A percentile compares a stretch with the other conserved stretches of the same genome.
Conservation (phyloP, 306 rosid species). For the Canavalia ensiformis region DNA sequence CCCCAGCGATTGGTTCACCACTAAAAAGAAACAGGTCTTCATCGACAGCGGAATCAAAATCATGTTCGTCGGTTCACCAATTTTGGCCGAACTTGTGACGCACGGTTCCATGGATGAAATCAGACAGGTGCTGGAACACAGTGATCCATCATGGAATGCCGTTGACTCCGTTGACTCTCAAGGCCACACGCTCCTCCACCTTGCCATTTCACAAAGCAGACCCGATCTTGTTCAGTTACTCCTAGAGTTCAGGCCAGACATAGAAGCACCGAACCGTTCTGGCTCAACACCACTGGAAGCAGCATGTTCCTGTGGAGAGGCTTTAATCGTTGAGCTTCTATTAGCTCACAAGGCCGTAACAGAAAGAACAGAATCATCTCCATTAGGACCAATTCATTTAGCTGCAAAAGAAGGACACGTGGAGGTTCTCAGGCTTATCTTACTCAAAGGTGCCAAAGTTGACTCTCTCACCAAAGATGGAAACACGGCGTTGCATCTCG, state of each 20-base stretch:
- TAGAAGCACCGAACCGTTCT: constrained; percentile 54
- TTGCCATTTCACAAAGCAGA: constrained; percentile 63
- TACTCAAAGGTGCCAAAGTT: constrained; percentile 69
- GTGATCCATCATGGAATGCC: constrained; percentile 67
- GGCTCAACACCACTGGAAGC: constrained; percentile 66
- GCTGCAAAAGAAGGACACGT: constrained; percentile 65
- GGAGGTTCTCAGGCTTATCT: constrained; percentile 68
- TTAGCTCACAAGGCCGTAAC: constrained; percentile 67
- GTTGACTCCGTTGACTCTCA: constrained; percentile 62
- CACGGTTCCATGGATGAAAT: constrained; percentile 75
- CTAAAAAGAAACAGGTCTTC: constrained; percentile 82
- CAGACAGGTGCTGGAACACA: constrained; percentile 70
- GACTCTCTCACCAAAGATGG: constrained; percentile 64
- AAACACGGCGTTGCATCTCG: constrained; percentile 73
- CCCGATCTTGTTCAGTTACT: constrained; percentile 77
- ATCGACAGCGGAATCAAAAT: constrained; percentile 74
- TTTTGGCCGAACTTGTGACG: constrained; percentile 60
- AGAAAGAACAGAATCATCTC: constrained; percentile 59
- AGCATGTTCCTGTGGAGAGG: constrained; percentile 60
- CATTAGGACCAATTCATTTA: constrained; percentile 66
- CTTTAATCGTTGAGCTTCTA: constrained; percentile 75
- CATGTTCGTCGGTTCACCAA: constrained; percentile 68
- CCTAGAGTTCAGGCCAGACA: constrained; percentile 70
- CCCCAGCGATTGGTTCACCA: constrained; percentile 78
- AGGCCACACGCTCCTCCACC: constrained; percentile 68